Conservation (phyloP, 305 asterid species). For the Fraxinus greggii region DNA sequence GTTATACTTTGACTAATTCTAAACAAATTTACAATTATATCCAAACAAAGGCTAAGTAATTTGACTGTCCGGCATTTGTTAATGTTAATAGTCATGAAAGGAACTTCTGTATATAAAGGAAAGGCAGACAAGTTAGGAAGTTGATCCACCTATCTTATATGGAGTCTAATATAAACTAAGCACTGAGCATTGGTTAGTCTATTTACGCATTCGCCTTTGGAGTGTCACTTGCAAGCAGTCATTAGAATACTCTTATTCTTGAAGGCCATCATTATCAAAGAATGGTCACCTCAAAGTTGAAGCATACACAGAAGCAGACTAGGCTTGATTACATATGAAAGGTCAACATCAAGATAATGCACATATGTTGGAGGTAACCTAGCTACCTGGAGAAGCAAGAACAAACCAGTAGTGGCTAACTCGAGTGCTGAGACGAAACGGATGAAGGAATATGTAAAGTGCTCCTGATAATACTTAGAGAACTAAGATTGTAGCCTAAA, state of each 20-base stretch:
- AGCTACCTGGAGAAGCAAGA: background rate
- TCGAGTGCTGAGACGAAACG: background rate
- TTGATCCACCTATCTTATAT: background rate
- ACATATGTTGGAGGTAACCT: background rate
- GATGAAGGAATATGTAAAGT: background rate
- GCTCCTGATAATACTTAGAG: background rate
- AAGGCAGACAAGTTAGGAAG: background rate
- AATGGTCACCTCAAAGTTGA: background rate
- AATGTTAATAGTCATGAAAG: background rate
- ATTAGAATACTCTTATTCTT: background rate
- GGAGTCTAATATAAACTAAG: background rate
- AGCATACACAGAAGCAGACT: background rate
- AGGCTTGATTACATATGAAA: background rate
- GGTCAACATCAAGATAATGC: background rate
- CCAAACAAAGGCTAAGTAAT: background rate
- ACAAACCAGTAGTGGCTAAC: background rate
- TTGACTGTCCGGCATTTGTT: background rate
- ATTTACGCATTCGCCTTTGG: background rate
- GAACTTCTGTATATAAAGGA: background rate
- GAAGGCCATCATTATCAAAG: background rate
- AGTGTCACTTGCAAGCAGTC: background rate
- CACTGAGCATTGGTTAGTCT: background rate
- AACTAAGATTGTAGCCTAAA: background rate
- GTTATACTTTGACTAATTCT: background rate
- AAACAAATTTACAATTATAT: background rate